Evolutionary conservation across 225 moss, liverwort and hornwort species (phyloP).

Genomic region (Antitrichia curtipendula): DNA sequence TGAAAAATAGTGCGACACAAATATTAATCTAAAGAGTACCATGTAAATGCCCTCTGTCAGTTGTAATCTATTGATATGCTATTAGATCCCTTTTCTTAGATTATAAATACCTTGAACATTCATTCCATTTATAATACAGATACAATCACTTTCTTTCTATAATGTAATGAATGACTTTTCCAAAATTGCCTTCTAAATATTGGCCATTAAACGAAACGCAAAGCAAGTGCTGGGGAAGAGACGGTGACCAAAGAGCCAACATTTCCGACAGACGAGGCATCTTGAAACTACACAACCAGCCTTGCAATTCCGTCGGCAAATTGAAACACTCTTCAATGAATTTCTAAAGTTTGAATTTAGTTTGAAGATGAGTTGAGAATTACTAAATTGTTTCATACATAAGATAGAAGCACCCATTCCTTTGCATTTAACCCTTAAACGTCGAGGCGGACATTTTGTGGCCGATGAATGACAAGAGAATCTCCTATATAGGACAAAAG

Average conservation of each 20-base stretch:
- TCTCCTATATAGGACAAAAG: no score
- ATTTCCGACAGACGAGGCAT: no score
- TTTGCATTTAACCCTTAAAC: no score
- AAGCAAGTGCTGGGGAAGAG: neutral
- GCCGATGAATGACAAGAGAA: no score
- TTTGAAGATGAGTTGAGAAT: neutral
- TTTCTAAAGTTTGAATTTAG: neutral
- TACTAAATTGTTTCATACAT: neutral
- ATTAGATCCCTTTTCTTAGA: neutral
- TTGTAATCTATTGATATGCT: neutral
- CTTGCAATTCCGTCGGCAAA: neutral
- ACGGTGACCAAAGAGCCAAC: neutral
- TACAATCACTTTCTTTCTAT: neutral
- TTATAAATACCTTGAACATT: neutral
- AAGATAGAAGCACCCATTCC: no score
- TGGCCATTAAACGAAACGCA: neutral
- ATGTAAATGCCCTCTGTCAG: no score
- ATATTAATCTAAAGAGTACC: neutral
- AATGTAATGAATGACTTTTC: neutral
- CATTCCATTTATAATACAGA: neutral
- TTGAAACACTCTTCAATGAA: neutral
- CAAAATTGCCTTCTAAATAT: neutral
- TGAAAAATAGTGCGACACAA: neutral
- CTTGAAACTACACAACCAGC: neutral
- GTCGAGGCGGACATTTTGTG: no score